Base-by-base conservation (phyloP, 148 eudicot genomes). In the Mesembryanthemum crystallinum region DNA sequence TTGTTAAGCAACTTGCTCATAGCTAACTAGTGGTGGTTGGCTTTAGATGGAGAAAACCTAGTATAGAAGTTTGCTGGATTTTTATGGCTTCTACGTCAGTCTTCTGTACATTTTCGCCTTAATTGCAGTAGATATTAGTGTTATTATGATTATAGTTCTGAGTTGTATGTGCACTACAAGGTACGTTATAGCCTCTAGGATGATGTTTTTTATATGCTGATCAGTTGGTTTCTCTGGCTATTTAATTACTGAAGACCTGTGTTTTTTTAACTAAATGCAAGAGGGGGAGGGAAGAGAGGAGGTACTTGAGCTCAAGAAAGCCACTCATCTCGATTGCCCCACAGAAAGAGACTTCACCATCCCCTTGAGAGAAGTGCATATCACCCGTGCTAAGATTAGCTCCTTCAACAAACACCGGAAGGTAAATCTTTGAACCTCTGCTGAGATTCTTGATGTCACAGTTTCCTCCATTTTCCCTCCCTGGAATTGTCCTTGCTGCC, bases 241-340 rank as follows among this genome's bases (percentile, higher is more conserved):
- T 23, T 63, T 62, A 47, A 20, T 12, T 20, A 12, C 43, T 51
- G 18, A 47, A 30, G 0, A 13, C 14, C 47, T 8, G 21, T 49
- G 25, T 64, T 37, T 15, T 30, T 32, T 23, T 52, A 30, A 14
- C n/a, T 24, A 51, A 67, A 37, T 73, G 73, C 24, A 73, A 11
- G 23, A 5, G 20, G 18, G 7, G 58, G 58, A 64, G 73, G 33
- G 27, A 23, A 67, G 42, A 73, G 75, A 61, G 69, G n/a, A 71
- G 8, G 33, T 90, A 94, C 97, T 92, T 94, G 86, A 94, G 97
- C 82, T 92, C 97, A 17, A 94, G 90, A 81, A 92, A 92, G 23
- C 98, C 97, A 64, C 97, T 94, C 98, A 94, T 94, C 87, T 94
- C 97, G 37, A 94, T 94, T 6, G 98, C 98, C 17, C 97, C 98